Evolutionary conservation across 192 early-diverging fungal species (phyloP), one percentile per base, ranked within the genome.

Genomic region (Coemansia sp.): DNA sequence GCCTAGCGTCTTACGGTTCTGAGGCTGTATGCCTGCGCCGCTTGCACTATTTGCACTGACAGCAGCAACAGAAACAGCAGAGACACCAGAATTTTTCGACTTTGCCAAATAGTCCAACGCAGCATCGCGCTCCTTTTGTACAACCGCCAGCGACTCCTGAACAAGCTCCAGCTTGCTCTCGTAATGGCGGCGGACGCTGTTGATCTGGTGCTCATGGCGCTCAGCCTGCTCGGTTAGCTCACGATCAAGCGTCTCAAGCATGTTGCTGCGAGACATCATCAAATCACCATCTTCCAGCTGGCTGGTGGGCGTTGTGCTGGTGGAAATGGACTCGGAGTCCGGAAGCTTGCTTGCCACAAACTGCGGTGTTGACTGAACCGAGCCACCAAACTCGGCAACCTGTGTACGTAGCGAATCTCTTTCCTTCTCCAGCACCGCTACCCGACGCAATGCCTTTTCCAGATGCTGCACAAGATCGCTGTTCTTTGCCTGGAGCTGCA

Each of bases 121-220:
- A 39, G 76, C 71, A 41, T 82, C 79, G 43, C 79, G 79, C 41
- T 82, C 79, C 68, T 71, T 73, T 9, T 82, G 73, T 49, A 82
- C 71, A 47, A 82, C 66, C 5, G 70, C 49, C 61, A 82, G 62
- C 4, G 79, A 56, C 65, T 82, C 79, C 11, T 68, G 79, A 22
- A 71, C 39, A 21, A 82, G 79, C 59, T 82, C 79, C 1, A 82
- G 64, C 58, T 76, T 76, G 11, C 74, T 73, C 59, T 72, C 74
- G 62, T 76, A 82, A 47, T 82, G 74, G 6, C 74, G 67, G 12
- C 79, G 79, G 60, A 82, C 79, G 37, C 74, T 76, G 64, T 43
- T 70, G 18, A 82, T 82, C 58, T 82, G 79, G 12, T 82, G 67
- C 65, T 82, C 79, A 55, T 82, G 79, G 49, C 79, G 73, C 62